Evolutionary conservation across 257 asterid genomes (phyloP), one percentile per base, ranked within the genome.

Genomic region (Linderniella brevidens): DNA sequence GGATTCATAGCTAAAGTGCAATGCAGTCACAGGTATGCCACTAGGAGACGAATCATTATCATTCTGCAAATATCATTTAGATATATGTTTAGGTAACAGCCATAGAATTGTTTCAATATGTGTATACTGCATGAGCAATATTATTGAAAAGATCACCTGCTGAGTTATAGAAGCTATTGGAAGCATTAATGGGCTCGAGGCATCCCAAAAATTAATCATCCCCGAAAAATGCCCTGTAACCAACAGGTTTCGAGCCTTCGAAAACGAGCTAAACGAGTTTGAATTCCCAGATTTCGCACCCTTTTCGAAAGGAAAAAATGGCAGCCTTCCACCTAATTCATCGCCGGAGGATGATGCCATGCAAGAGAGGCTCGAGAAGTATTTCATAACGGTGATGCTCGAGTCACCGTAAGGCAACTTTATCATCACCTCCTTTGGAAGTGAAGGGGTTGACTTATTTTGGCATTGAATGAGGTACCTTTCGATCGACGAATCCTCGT

Each of bases 181-280:
- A 56, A 70, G 74, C 44, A 85, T 52, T 59, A 83, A 82, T 11
- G 95, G 90, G 65, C 90, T 70, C 12, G 95, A 68, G 50, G 78
- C 82, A 64, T 84, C 95, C 98, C 98, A 88, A 67, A 84, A 74
- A 53, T 78, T 84, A 50, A 84, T 69, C 46, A 74, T 72, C 50
- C 98, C 98, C 58, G 77, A 72, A 55, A 62, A 57, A 55, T 88
- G 94, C 38, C 98, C 98, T 16, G 94, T 80, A 49, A 88, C 60
- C 57, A 69, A 68, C 54, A 88, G 54, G 69, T 88, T 88, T 56
- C 60, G 67, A 41, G 84, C 80, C 66, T 64, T 84, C 12, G 82
- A 70, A 67, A 84, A 66, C n/a, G 78, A 55, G 52, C 64, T 56
- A 20, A 41, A 53, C 35, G 92, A 64, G 64, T 50, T 65, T 39